Conservation (phyloP, 164 flowering plant genomes). For the grape (Vitis vinifera) region ASM3070453v1 NC_081810.1:3588001-3588500, state of each 20-base stretch:
- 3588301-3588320: constrained; percentile 90
- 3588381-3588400: constrained; percentile 42
- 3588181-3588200: too few relatives aligned
- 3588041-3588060: too few relatives aligned
- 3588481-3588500: constrained; percentile 95
- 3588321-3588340: constrained; percentile 96
- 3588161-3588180: too few relatives aligned
- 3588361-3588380: constrained; percentile 98
- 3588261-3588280: not conserved
- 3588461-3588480: constrained; percentile 38
- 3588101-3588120: too few relatives aligned
- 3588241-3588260: not conserved
- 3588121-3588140: too few relatives aligned
- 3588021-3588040: not conserved
- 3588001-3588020: too few relatives aligned
- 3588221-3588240: not conserved
- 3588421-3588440: not conserved
- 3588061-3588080: too few relatives aligned
- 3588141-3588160: too few relatives aligned
- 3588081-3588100: too few relatives aligned
- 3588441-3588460: not conserved
- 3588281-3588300: constrained; percentile 86
- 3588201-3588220: not conserved
- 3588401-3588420: not conserved
- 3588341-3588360: constrained; percentile 97